Base-by-base conservation (phyloP, 2,329 filamentous ascomycete species). In the Fusarium veterinarium region DNA sequence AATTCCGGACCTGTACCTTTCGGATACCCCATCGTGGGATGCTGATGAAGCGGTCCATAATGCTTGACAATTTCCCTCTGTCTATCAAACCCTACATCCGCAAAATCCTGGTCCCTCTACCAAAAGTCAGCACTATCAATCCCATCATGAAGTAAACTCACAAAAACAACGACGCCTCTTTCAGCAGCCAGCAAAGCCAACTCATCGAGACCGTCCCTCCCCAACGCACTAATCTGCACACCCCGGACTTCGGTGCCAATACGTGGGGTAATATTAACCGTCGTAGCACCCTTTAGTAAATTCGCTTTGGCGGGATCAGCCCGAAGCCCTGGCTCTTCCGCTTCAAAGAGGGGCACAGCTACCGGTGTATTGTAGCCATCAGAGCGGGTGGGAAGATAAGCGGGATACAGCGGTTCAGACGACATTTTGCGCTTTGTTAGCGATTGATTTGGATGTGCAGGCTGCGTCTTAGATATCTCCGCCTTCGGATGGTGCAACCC, bases 11-110 rank as follows among this genome's bases (percentile, higher is more conserved):
- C 75, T 0, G 79, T 80, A 0, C 79, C 79, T 16, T 77, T 67
- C 2, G 78, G 79, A 16, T 79, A 80, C 0, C 78, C 78, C 79
- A 80, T 80, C 0, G 78, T 80, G 0, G 79, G 78, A 48, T 80
- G 79, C 23, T 74, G 57, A 20, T 81, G 79, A 5, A 81, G 73
- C 5, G 79, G 79, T 0, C 79, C 79, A 75, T 79, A 81, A 37
- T 81, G 79, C 10, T 58, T 72, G 1, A 77, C 79, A 25, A 77
- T 79, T 12, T 79, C 74, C 3, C 44, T 71, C 25, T 81, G 79
- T 13, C 52, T 75, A 8, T 80, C 79, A 49, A 81, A 81, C 2
- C 79, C 78, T 30, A 69, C 56, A n/a, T 80, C 78, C 3, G 76
- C 79, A 60, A 81, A 81, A 4, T 79, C 73, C 38, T 81, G 79